phyloP scores from a whole-genome alignment of 2,329 filamentous ascomycete genomes.

The Aspergillus sp. region DNA sequence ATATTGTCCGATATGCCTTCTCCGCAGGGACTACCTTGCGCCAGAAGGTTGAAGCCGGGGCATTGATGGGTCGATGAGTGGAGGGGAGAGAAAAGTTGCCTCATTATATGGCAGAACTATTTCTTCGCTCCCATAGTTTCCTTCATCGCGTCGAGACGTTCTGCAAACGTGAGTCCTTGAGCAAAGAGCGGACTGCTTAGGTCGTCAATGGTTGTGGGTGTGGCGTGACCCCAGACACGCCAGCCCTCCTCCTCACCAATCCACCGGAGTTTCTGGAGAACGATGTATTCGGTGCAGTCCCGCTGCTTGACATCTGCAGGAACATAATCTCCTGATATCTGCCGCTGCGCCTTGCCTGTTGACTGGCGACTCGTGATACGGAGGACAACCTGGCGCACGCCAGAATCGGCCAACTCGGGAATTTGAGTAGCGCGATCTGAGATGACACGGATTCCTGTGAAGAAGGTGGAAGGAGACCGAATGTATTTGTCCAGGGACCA shows the following conservation, averaged over 20 bases:
- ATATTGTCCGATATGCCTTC: background rate
- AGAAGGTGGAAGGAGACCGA: slow-evolving; percentile 35
- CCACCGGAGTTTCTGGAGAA: slow-evolving; percentile 49
- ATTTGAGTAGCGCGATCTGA: slow-evolving; percentile 44
- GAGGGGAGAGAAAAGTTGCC: background rate
- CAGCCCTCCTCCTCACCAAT: slow-evolving; percentile 45
- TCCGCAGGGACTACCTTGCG: background rate
- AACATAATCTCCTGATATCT: background rate
- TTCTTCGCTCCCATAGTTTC: slow-evolving; percentile 19
- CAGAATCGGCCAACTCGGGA: slow-evolving; percentile 40
- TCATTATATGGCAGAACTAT: slow-evolving; percentile 4
- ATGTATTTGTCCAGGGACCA: slow-evolving; percentile 41
- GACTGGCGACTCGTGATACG: slow-evolving; percentile 41
- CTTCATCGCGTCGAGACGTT: slow-evolving; percentile 36
- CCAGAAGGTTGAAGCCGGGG: background rate
- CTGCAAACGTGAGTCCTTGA: slow-evolving; percentile 32
- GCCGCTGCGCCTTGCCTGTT: slow-evolving; percentile 23
- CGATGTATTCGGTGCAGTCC: slow-evolving; percentile 51
- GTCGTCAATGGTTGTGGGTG: slow-evolving; percentile 42
- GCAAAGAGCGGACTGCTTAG: slow-evolving; percentile 39
- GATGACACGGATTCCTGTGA: slow-evolving; percentile 39
- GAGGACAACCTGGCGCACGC: slow-evolving; percentile 40
- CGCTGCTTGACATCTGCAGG: slow-evolving; percentile 33
- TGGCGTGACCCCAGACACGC: slow-evolving; percentile 52
- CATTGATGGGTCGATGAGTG: background rate